These are phyloP conservation scores for Agapanthus africanus DNA, from an alignment of 106 monocot species.

Conservation along the genomic window DNA sequence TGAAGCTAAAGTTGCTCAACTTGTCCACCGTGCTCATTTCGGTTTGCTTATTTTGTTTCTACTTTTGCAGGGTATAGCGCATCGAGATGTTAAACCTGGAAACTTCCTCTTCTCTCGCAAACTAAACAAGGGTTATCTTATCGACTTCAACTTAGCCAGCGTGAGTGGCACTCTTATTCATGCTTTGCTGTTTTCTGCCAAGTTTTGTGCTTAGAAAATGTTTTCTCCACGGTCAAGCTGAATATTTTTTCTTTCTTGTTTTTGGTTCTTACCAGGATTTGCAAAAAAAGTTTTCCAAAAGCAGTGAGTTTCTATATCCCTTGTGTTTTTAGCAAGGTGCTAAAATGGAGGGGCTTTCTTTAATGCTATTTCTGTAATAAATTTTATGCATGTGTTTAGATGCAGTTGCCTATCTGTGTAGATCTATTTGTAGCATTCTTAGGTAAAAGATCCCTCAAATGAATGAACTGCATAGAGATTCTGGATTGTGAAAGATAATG, in stretches of 20 bases:
- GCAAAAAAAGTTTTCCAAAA: constrained; percentile 55
- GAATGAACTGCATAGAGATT: too few species aligned
- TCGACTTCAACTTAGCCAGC: constrained; percentile 91
- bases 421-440: too few species aligned
- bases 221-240: too few species aligned
- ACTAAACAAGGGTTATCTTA: constrained; percentile 84
- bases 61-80: constrained; percentile 61
- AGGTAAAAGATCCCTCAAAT: too few species aligned
- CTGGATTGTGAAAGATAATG: too few species aligned
- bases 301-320: constrained; percentile 35
- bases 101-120: constrained; percentile 88
- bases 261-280: constrained; percentile 53
- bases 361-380: background rate
- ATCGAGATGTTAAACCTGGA: constrained; percentile 93
- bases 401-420: too few species aligned
- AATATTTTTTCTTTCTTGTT: background rate
- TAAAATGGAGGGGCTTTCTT: background rate
- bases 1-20: background rate
- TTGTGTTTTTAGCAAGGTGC: background rate
- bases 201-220: background rate
- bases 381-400: background rate
- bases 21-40: background rate
- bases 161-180: constrained; percentile 42
- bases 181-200: background rate
- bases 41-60: constrained; percentile 4